Conservation (phyloP, 106 monocot species). For the Phalaenopsis equestris region DNA sequence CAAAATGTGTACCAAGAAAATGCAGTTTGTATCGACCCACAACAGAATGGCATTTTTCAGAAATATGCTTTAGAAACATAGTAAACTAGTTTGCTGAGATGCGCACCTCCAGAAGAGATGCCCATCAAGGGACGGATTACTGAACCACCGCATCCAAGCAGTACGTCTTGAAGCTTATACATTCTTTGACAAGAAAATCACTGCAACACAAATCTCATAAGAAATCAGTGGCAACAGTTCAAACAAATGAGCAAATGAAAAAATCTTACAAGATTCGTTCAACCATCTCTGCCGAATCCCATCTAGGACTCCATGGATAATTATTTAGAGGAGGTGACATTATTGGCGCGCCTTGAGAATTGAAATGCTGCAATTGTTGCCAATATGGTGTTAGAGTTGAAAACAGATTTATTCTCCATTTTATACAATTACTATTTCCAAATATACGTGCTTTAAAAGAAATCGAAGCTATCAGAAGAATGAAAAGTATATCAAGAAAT, state of each 20-base stretch:
- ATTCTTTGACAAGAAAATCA: slow-evolving; percentile 69
- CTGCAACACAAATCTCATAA: slow-evolving; percentile 29
- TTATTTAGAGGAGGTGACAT: slow-evolving; percentile 51
- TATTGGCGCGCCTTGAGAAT: slow-evolving; percentile 44
- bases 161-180: slow-evolving; percentile 66
- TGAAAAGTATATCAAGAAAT: background rate
- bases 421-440: background rate
- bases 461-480: background rate
- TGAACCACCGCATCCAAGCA: slow-evolving; percentile 43
- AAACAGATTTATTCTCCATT: background rate
- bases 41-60: background rate
- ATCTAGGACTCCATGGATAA: slow-evolving; percentile 97
- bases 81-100: background rate
- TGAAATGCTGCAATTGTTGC: slow-evolving; percentile 53
- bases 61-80: background rate
- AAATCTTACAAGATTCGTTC: slow-evolving; percentile 74
- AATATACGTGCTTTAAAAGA: background rate
- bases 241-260: background rate
- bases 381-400: background rate
- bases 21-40: background rate
- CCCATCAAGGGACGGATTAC: slow-evolving; percentile 4
- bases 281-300: slow-evolving; percentile 55
- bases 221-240: background rate
- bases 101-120: background rate
- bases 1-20: background rate